Conservation (phyloP, 2,329 filamentous ascomycete genomes). For the Aspergillus jensenii region DNA sequence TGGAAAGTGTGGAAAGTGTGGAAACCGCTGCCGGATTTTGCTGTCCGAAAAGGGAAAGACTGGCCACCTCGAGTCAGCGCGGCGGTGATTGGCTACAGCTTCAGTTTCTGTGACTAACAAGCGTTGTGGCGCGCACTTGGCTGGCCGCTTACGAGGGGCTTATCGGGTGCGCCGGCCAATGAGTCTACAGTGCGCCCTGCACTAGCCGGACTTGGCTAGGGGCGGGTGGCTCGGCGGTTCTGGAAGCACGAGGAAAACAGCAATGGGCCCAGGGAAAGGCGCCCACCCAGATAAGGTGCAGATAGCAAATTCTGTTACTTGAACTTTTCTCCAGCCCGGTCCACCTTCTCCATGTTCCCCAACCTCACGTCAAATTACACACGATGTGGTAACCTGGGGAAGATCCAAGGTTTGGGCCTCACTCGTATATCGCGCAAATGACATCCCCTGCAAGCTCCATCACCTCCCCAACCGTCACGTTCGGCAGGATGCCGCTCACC, state of each 20-base stretch:
- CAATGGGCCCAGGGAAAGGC: no score
- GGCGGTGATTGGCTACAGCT: neutral
- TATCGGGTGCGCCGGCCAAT: neutral
- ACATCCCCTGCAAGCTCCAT: constrained; percentile 4
- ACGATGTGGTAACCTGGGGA: neutral
- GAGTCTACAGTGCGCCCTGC: neutral
- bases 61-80: neutral
- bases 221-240: neutral
- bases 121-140: constrained; percentile 9
- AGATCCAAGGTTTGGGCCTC: neutral
- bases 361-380: no score
- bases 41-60: constrained; percentile 1
- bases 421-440: constrained; percentile 3
- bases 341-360: neutral
- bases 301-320: no score
- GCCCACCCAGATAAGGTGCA: no score
- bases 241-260: neutral
- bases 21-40: constrained; percentile 8
- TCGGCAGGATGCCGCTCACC: neutral
- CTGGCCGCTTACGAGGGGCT: neutral
- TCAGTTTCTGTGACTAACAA: constrained; percentile 14
- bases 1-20: neutral
- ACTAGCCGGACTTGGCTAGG: neutral
- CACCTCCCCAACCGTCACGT: constrained; percentile 9
- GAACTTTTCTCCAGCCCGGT: neutral